Evolutionary conservation across 495 filamentous ascomycete species (phyloP).

Genomic region (Aspergillus campestris): DNA sequence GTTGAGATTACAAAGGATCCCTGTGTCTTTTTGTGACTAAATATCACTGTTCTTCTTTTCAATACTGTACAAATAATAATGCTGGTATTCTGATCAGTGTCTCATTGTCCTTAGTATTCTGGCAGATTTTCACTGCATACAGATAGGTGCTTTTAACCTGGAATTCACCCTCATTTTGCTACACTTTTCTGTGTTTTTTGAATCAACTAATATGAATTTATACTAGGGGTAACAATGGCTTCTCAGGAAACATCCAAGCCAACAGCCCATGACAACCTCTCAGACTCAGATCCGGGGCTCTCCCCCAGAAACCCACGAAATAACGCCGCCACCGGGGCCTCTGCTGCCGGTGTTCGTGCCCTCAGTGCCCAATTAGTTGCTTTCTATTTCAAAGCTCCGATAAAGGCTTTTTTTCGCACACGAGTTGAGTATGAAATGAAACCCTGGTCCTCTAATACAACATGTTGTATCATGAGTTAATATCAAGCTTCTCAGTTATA

Average conservation of each 20-base stretch:
- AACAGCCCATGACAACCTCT: conserved; percentile 1
- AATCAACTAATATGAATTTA: background rate
- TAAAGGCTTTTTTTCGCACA: conserved; percentile 83
- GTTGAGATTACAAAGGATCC: no score
- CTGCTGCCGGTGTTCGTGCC: conserved; percentile 73
- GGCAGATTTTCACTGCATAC: no score
- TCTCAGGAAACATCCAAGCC: background rate
- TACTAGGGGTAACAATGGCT: background rate
- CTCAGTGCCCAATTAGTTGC: conserved; percentile 69
- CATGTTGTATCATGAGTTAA: conserved; percentile 2
- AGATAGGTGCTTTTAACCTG: no score
- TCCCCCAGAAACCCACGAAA: conserved; percentile 39
- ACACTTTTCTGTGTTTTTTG: background rate
- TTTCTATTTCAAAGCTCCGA: conserved; percentile 83
- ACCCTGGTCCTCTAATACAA: conserved; percentile 1
- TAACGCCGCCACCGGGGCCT: conserved; percentile 66
- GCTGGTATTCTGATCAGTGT: no score
- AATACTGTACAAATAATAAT: no score
- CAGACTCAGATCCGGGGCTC: conserved; percentile 2
- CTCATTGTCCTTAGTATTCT: no score
- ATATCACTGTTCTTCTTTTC: no score
- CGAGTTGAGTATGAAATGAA: conserved; percentile 72
- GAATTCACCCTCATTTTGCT: no score
- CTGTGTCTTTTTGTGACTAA: no score
- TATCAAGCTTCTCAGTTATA: conserved; percentile 35